These are phyloP conservation scores for Aureobasidium sp. DNA, from an alignment of 2,329 filamentous ascomycete species.

Conservation along the genomic window DNA sequence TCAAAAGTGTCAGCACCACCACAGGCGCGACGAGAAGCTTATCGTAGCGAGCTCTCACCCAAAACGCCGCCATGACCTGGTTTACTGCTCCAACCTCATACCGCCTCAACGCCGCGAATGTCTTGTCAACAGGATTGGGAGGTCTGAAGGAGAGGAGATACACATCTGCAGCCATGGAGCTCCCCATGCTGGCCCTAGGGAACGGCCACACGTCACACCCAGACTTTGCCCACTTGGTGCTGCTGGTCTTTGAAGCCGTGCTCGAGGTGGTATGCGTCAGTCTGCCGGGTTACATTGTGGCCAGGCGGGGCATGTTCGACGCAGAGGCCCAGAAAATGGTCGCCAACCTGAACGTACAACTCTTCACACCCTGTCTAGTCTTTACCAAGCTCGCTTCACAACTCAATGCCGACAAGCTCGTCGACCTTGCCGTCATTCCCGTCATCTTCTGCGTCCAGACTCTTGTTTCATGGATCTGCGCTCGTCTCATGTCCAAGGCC, in stretches of 20 bases:
- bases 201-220: conserved; percentile 45
- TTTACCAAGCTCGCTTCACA: conserved; percentile 96
- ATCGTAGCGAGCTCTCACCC: not conserved
- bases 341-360: conserved; percentile 88
- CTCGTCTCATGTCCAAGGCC: conserved; percentile 59
- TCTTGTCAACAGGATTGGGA: not conserved
- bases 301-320: conserved; percentile 84
- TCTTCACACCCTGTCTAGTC: conserved; percentile 95
- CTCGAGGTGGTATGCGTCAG: conserved; percentile 93
- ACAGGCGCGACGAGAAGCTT: not conserved
- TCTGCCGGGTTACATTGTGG: conserved; percentile 87
- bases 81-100: conserved; percentile 11
- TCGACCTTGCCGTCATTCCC: conserved; percentile 89
- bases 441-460: conserved; percentile 87
- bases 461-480: conserved; percentile 72
- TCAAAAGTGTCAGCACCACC: not conserved
- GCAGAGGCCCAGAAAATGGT: conserved; percentile 94
- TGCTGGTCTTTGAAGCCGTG: conserved; percentile 90
- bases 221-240: conserved; percentile 58
- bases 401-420: conserved; percentile 80
- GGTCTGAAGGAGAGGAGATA: not conserved
- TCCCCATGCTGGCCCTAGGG: conserved; percentile 10
- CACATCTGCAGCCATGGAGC: conserved; percentile 1
- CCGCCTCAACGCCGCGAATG: conserved; percentile 2
- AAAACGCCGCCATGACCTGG: conserved; percentile 1